Conservation (phyloP, 2,329 filamentous ascomycete genomes). For the Aspergillus eucalypticola region DNA sequence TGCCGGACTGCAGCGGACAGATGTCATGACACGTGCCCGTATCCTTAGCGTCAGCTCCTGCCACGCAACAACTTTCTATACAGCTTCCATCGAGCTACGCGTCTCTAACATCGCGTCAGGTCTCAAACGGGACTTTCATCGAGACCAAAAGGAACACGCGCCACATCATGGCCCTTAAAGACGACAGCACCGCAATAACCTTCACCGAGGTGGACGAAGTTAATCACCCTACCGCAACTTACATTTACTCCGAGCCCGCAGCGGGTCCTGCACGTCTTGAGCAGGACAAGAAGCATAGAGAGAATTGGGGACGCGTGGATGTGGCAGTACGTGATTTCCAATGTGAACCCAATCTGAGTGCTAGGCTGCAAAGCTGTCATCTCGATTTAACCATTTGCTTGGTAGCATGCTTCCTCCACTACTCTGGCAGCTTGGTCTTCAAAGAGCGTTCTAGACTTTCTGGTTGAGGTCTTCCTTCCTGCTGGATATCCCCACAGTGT, state of each 20-base stretch:
- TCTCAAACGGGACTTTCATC: too few relatives aligned
- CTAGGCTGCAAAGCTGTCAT: neutral
- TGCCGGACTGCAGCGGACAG: neutral
- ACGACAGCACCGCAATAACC: constrained; percentile 21
- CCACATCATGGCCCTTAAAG: constrained; percentile 18
- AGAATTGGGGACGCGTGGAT: constrained; percentile 46
- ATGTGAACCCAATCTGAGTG: too few relatives aligned
- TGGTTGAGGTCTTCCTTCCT: constrained; percentile 76
- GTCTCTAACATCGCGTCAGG: neutral
- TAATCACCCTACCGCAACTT: constrained; percentile 51
- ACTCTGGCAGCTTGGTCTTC: constrained; percentile 26
- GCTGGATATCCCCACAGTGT: constrained; percentile 87
- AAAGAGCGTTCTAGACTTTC: constrained; percentile 34
- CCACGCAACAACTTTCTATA: neutral
- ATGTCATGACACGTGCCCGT: constrained; percentile 1
- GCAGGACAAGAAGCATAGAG: constrained; percentile 4
- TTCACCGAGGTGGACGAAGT: constrained; percentile 51
- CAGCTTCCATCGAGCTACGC: neutral
- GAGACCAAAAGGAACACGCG: neutral
- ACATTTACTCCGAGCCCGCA: constrained; percentile 45
- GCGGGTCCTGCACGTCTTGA: neutral
- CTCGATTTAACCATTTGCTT: neutral
- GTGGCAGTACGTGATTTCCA: constrained; percentile 34
- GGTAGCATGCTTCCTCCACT: constrained; percentile 19
- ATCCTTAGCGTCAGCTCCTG: neutral